Percentiles rank a stretch among this genome's conserved stretches.
Evolutionary conservation across 2,329 filamentous ascomycete genomes (phyloP).

Genomic region (Colletotrichum liriopes): DNA sequence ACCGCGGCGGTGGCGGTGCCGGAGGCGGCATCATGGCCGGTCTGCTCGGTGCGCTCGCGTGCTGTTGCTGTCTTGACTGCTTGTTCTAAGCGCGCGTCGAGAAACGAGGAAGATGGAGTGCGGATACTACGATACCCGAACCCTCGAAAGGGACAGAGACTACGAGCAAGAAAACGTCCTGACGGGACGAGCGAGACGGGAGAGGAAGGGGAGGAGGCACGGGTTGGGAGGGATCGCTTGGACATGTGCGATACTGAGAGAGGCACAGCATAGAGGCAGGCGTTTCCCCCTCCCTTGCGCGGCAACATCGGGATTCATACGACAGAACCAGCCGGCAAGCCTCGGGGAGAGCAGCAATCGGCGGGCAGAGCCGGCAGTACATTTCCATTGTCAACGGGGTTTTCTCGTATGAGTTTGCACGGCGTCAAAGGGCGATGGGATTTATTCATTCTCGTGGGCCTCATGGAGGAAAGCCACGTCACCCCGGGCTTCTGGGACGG

Average conservation of each 20-base stretch:
- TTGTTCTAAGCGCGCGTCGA: slow-evolving; percentile 61
- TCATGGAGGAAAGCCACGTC: neutral
- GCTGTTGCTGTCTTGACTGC: slow-evolving; percentile 72
- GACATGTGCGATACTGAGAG: neutral
- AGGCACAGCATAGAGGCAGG: neutral
- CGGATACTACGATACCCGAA: slow-evolving; percentile 31
- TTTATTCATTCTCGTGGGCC: neutral
- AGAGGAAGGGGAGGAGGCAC: neutral
- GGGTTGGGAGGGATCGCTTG: neutral
- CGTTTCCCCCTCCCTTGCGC: neutral
- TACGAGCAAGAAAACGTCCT: neutral
- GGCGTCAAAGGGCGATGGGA: neutral
- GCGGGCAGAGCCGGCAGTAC: neutral
- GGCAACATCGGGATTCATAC: neutral
- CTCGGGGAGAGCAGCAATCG: neutral
- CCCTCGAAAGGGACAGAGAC: neutral
- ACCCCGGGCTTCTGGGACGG: neutral
- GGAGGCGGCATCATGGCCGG: slow-evolving; percentile 59
- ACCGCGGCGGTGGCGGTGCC: slow-evolving; percentile 50
- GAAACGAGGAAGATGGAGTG: neutral
- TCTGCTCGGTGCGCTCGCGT: slow-evolving; percentile 67
- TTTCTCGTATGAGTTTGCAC: neutral
- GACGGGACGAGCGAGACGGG: neutral
- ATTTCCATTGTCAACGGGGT: too few species aligned
- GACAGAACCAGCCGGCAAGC: neutral